Conservation (phyloP, 169 alveolate species). For the Plasmodium falciparum region DNA sequence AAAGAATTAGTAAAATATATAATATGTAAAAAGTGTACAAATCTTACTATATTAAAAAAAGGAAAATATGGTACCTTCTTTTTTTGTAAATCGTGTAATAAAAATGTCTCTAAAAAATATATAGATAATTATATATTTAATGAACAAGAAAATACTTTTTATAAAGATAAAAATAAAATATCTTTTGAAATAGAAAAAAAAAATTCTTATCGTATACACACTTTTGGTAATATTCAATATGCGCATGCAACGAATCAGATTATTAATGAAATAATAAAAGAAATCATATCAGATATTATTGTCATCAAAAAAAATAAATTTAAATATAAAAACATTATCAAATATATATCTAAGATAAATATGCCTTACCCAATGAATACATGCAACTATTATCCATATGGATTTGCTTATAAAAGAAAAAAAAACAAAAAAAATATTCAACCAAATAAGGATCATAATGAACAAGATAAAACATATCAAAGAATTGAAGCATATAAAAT, state of each 20-base stretch:
- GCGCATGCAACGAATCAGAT: constrained; percentile 10
- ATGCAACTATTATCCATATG: not conserved
- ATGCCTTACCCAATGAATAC: not conserved
- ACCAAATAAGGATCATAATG: too few species aligned
- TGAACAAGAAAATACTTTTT: constrained; percentile 21
- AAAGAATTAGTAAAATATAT: constrained; percentile 4
- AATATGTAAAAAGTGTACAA: constrained; percentile 14
- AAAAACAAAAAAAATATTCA: not conserved
- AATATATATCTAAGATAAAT: constrained; percentile 40
- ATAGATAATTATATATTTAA: constrained; percentile 24
- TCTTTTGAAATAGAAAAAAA: constrained; percentile 42
- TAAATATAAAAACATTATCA: constrained; percentile 48
- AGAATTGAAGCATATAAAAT: not conserved
- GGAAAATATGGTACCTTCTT: constrained; percentile 50
- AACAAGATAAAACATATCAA: too few species aligned
- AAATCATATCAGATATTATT: constrained; percentile 20
- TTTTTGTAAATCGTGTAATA: constrained; percentile 17
- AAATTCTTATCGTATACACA: constrained; percentile 47
- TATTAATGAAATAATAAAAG: constrained; percentile 44
- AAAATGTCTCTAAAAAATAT: constrained; percentile 13
- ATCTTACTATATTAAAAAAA: constrained; percentile 6
- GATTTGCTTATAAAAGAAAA: not conserved
- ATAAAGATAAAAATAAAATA: constrained; percentile 24
- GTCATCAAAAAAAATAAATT: constrained; percentile 32
- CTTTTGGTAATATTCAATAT: constrained; percentile 23